These are phyloP conservation scores for Torulaspora delbrueckii DNA, from an alignment of 805 yeast species.

Conservation along the genomic window DNA sequence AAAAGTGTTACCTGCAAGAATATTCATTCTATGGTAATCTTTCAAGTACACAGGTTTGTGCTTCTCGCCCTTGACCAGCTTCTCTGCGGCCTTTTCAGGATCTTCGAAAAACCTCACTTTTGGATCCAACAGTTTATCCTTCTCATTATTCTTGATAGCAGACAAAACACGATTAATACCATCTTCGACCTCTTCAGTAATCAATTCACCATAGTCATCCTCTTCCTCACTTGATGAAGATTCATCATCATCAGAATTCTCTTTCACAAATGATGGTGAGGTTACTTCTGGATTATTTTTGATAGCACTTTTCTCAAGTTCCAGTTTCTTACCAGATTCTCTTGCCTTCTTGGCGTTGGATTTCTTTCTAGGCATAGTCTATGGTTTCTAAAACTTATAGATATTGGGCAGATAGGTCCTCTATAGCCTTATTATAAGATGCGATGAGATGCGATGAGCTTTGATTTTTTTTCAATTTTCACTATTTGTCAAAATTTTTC, in stretches of 20 bases:
- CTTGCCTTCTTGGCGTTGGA: constrained; percentile 71
- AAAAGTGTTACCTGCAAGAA: constrained; percentile 61
- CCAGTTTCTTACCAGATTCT: constrained; percentile 37
- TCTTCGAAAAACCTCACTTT: constrained; percentile 69
- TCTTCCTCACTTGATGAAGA: constrained; percentile 51
- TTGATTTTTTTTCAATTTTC: background rate
- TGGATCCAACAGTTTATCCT: constrained; percentile 55
- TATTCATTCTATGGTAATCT: constrained; percentile 84
- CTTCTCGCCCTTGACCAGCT: constrained; percentile 33
- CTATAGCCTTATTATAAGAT: background rate
- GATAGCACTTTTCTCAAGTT: constrained; percentile 2
- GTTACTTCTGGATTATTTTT: constrained; percentile 19
- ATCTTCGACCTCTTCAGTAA: constrained; percentile 78
- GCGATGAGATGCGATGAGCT: constrained; percentile 18
- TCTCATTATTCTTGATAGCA: constrained; percentile 67
- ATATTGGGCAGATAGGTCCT: background rate
- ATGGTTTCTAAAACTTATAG: too few relatives aligned
- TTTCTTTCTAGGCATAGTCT: constrained; percentile 76
- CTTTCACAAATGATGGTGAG: constrained; percentile 11
- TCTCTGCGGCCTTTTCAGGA: constrained; percentile 42
- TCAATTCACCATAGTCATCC: constrained; percentile 84
- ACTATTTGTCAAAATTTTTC: background rate
- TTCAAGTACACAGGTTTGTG: constrained; percentile 81
- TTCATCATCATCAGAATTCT: constrained; percentile 41
- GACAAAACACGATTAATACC: constrained; percentile 69